Evolutionary conservation across 345 rosid genomes (phyloP).

Genomic region (Stellera chamaejasme): DNA sequence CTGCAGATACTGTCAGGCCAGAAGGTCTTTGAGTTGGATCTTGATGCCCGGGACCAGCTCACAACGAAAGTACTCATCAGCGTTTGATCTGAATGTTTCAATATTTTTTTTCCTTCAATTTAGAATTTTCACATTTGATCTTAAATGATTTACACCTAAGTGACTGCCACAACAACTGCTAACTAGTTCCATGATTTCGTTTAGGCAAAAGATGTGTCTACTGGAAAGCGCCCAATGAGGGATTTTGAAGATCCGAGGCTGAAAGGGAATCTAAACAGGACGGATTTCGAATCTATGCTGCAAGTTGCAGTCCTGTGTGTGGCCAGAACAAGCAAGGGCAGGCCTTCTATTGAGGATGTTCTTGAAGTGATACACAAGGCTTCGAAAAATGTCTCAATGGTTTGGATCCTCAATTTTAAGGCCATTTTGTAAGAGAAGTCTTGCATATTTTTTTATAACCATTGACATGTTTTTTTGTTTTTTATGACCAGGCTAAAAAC

Average conservation of each 20-base stretch:
- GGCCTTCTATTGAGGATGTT: slow-evolving; percentile 40
- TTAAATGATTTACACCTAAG: too few relatives aligned
- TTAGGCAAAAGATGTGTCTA: slow-evolving; percentile 44
- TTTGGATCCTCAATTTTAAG: slow-evolving; percentile 1
- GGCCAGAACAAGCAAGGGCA: slow-evolving; percentile 42
- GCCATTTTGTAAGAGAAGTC: background rate
- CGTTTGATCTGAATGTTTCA: too few relatives aligned
- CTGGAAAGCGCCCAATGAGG: slow-evolving; percentile 30
- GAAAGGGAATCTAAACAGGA: slow-evolving; percentile 24
- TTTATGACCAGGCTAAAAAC: slow-evolving; percentile 13
- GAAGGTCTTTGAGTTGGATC: slow-evolving; percentile 51
- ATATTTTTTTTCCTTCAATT: background rate
- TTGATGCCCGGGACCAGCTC: slow-evolving; percentile 56
- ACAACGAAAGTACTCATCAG: slow-evolving; percentile 40
- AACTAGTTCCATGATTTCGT: background rate
- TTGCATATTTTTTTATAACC: background rate
- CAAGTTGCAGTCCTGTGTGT: slow-evolving; percentile 42
- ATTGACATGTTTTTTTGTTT: background rate
- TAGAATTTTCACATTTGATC: background rate
- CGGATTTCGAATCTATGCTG: slow-evolving; percentile 39
- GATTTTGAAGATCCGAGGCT: slow-evolving; percentile 47
- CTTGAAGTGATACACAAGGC: slow-evolving; percentile 41
- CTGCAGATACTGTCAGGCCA: slow-evolving; percentile 62
- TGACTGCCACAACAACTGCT: too few relatives aligned
- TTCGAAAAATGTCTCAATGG: slow-evolving; percentile 35